Evolutionary conservation across 768 basidiomycete species (phyloP), one percentile per base, ranked within the genome.

Genomic region (Crucibulum laeve): DNA sequence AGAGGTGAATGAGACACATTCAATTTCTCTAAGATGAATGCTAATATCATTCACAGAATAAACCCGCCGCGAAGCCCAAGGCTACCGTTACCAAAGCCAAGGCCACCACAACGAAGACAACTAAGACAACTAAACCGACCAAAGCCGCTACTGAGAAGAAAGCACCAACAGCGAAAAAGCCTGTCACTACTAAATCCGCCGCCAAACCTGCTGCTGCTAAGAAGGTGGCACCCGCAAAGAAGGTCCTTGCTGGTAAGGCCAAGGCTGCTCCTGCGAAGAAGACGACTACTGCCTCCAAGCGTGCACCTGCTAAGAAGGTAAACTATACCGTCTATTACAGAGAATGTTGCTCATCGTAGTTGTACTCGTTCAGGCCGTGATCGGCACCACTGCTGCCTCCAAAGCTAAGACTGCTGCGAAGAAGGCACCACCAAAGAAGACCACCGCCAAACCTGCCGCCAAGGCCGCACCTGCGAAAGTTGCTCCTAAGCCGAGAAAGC

Each of bases 261-360:
- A 54, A 54, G 48, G 48, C 58, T 5, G 57, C 59, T 7, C 44
- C 67, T 6, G 38, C 51, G 22, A 77, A 75, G 65, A 75, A 75
- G 60, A 58, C 55, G 0, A 53, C 60, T 4, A 41, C 63, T 4
- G 49, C 69, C 25, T 63, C 74, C 36, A 79, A 74, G 58, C 69
- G 78, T 25, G 78, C 72, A 24, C 36, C 70, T 1, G 79, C 75
- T 6, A 87, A 87, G 73, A 87, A 85, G 78, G 81, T 81, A 17
- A 10, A 44, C 26, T 13, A 21, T 30, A 14, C 28, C 11, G n/a
- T 13, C 11, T 42, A 19, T 15, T 22, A 22, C 7, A 18, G n/a
- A 42, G 5, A 18, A 7, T 42, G 5, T 38, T 44, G 25, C 13
- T 28, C 22, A 22, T 32, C 5, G 24, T 15, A 14, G 15, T 47